A percentile compares a stretch with the other conserved stretches of the same genome.
Conservation (phyloP, 2,329 filamentous ascomycete genomes). For the Fusarium mexicanum region DNA sequence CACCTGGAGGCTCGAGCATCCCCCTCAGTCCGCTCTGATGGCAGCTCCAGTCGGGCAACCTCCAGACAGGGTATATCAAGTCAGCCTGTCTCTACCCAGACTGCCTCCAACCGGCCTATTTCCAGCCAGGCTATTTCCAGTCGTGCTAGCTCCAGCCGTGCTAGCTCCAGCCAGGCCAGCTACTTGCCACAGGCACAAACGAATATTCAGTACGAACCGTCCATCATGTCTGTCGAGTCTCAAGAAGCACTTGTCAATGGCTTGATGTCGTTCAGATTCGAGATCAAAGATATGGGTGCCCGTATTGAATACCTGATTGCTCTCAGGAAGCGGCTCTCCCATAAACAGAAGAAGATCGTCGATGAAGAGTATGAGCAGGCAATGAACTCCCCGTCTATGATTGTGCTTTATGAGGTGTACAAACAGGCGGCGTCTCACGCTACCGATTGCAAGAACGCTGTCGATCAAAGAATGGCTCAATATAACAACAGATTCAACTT, state of each 20-base stretch:
- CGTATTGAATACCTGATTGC: background rate
- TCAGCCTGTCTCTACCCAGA: too few relatives aligned
- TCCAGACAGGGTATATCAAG: too few relatives aligned
- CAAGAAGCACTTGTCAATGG: background rate
- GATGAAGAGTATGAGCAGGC: background rate
- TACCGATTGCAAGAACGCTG: too few relatives aligned
- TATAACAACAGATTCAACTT: rapidly evolving
- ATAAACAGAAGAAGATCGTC: background rate
- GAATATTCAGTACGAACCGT: background rate
- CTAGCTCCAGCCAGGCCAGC: too few relatives aligned
- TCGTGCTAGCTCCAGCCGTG: too few relatives aligned
- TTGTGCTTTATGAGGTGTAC: background rate
- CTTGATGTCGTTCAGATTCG: background rate
- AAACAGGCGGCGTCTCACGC: too few relatives aligned
- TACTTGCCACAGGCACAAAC: too few relatives aligned
- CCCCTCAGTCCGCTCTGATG: too few relatives aligned
- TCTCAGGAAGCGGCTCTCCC: background rate
- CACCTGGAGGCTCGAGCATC: background rate
- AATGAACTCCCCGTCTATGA: background rate
- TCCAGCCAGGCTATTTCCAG: too few relatives aligned
- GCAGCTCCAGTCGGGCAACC: too few relatives aligned
- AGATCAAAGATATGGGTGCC: background rate
- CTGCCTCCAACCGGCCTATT: too few relatives aligned
- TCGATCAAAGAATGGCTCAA: background rate
- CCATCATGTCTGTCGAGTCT: background rate